Base-by-base conservation (phyloP, 148 eudicot genomes). In the Arctostaphylos glauca region DNA sequence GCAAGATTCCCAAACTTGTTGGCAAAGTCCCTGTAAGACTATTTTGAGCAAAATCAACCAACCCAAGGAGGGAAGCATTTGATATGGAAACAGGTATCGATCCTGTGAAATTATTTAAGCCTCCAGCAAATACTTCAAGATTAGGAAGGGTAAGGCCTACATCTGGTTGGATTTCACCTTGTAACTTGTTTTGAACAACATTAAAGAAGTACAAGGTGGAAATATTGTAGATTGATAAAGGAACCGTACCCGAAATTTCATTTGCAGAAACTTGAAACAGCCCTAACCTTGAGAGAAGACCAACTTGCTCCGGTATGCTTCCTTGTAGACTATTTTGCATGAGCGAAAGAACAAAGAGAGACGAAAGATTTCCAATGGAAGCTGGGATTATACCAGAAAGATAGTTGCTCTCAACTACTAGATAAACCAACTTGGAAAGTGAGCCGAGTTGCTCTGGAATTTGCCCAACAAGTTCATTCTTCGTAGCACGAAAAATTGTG, bases 311-410 rank as follows among this genome's bases (percentile, higher is more conserved):
- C 2, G 86, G 86, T 18, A 86, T 84, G 25, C 56, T 56, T 15
- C 88, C 84, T 3, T 38, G 18, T 13, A 86, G 44, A 8, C 41
- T n/a, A 38, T 84, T 83, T 4, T 12, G 2, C 5, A 23, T 0
- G 16, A 43, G 25, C 21, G 81, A 67, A 14, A 90, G 25, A 12
- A 0, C 16, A 6, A 13, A 55, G 3, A 88, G 80, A 14, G 78
- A 76, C 60, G 92, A 80, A 21, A 90, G 54, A 14, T 90, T 90
- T 6, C 79, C 86, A 15, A 88, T 50, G 21, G 72, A 85, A 68
- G 84, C 44, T 38, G 87, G 88, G 76, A 87, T 68, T 13, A 48
- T 83, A 5, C 93, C 90, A n/a, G 73, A 83, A 12, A 91, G 12
- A 55, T 76, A 46, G 81, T 91, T 91, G 5, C 3, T 5, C 3